Evolutionary conservation across 495 filamentous ascomycete species (phyloP).

Genomic region (Choiromyces venosus): DNA sequence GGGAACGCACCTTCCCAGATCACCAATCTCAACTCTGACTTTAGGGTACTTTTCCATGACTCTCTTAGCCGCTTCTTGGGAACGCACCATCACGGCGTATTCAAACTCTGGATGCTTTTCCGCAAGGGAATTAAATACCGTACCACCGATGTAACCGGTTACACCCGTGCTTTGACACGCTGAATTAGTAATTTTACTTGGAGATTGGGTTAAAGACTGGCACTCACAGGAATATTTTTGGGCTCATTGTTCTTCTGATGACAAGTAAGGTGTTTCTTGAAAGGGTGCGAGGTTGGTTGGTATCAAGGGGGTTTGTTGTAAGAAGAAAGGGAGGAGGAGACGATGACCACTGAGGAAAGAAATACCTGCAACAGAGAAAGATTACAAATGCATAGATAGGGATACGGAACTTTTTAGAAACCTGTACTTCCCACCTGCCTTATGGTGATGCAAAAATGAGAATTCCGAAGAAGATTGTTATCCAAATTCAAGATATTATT

Average conservation of each 20-base stretch:
- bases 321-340: no score
- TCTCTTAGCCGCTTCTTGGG: neutral
- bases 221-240: constrained; percentile 20
- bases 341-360: no score
- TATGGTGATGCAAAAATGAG: no score
- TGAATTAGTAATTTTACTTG: neutral
- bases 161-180: constrained; percentile 15
- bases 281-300: no score
- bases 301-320: no score
- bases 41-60: constrained; percentile 8
- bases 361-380: no score
- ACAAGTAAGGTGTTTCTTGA: no score
- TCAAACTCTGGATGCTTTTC: constrained; percentile 16
- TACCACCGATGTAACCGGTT: constrained; percentile 29
- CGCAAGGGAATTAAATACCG: constrained; percentile 6
- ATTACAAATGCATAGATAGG: no score
- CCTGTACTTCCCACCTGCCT: no score
- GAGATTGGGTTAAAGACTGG: neutral
- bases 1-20: constrained; percentile 7
- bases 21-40: constrained; percentile 2
- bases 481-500: no score
- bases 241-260: constrained; percentile 16
- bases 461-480: no score
- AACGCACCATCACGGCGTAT: constrained; percentile 12
- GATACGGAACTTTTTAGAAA: no score